Evolutionary conservation across 2,329 filamentous ascomycete genomes (phyloP).

Genomic region (Fusarium hostae): DNA sequence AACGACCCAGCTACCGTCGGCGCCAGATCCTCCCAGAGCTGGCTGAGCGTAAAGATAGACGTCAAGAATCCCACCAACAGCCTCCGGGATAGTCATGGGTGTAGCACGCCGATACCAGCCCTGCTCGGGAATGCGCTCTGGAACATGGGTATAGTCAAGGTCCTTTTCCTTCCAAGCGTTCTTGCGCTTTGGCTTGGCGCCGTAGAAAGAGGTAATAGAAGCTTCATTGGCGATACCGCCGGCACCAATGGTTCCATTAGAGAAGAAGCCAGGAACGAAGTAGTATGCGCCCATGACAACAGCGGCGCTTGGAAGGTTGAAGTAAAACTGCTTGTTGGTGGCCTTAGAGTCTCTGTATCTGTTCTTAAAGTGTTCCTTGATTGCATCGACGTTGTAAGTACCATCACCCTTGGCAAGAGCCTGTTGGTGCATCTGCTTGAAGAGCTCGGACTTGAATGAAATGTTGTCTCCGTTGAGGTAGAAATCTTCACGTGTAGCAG

Average conservation of each 20-base stretch:
- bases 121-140: conserved; percentile 23
- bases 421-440: conserved; percentile 24
- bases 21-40: conserved; percentile 13
- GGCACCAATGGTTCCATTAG: conserved; percentile 25
- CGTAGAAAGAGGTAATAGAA: conserved; percentile 26
- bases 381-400: conserved; percentile 22
- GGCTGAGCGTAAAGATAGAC: conserved; percentile 25
- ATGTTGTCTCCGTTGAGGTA: conserved; percentile 28
- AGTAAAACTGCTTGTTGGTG: conserved; percentile 27
- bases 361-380: conserved; percentile 33
- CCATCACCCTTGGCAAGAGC: conserved; percentile 23
- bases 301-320: conserved; percentile 8
- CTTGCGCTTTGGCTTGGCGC: conserved; percentile 16
- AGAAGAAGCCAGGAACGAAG: conserved; percentile 30
- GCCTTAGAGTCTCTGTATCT: conserved; percentile 22
- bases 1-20: conserved; percentile 15
- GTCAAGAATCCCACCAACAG: conserved; percentile 22
- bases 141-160: conserved; percentile 24
- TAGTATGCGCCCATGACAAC: conserved; percentile 33
- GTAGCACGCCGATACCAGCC: conserved; percentile 29
- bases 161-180: conserved; percentile 21
- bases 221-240: conserved; percentile 29
- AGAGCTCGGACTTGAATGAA: conserved; percentile 12
- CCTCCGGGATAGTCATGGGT: conserved; percentile 22
- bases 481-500: conserved; percentile 27